Evolutionary conservation across 169 alveolate species (phyloP).

Genomic region (Plasmodium berghei): DNA sequence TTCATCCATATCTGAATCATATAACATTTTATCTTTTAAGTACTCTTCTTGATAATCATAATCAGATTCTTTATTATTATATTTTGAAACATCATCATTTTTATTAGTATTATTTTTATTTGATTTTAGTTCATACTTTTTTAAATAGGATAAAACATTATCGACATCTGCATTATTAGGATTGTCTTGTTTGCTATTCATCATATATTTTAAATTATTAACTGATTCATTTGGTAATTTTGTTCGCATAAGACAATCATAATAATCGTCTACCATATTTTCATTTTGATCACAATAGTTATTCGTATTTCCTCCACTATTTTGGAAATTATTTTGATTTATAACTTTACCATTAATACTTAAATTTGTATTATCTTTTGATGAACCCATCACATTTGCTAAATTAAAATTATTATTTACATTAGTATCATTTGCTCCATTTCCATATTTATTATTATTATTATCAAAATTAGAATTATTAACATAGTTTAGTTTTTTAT

Average conservation of each 20-base stretch:
- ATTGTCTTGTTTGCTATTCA: slow-evolving; percentile 19
- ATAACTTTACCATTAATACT: background rate
- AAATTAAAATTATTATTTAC: background rate
- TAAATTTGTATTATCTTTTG: too few relatives aligned
- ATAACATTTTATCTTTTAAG: slow-evolving; percentile 50
- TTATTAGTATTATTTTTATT: slow-evolving; percentile 8
- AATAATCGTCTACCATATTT: slow-evolving; percentile 47
- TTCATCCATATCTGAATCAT: slow-evolving; percentile 68
- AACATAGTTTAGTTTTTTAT: slow-evolving; percentile 3
- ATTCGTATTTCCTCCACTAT: background rate
- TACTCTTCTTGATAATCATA: slow-evolving; percentile 63
- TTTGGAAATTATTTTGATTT: background rate
- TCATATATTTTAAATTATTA: slow-evolving; percentile 49
- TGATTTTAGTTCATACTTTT: slow-evolving; percentile 52
- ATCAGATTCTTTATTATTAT: slow-evolving; percentile 23
- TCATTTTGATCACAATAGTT: slow-evolving; percentile 26
- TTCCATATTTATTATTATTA: slow-evolving; percentile 4
- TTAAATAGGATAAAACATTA: slow-evolving; percentile 46
- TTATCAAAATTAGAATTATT: too few relatives aligned
- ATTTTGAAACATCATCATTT: slow-evolving; percentile 23
- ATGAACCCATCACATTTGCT: too few relatives aligned
- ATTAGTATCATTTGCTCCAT: background rate
- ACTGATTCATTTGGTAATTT: slow-evolving; percentile 43
- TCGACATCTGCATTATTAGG: slow-evolving; percentile 54
- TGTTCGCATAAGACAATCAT: slow-evolving; percentile 67